phyloP scores from a whole-genome alignment of 2,329 filamentous ascomycete genomes.

The Botryosphaeria dothidea region DNA sequence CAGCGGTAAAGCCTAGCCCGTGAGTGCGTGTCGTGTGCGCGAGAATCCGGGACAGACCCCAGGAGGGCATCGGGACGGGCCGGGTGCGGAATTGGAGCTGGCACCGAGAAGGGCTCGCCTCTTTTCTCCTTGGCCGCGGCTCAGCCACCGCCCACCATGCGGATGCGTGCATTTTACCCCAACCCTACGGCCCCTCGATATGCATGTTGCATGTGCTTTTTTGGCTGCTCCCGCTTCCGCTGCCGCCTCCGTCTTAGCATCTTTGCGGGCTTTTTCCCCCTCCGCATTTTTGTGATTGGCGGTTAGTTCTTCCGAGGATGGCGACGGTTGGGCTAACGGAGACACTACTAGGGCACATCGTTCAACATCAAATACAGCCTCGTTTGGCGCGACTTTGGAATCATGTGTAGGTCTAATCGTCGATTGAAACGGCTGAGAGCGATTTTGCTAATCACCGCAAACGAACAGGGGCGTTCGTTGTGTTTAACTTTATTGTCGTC shows the following conservation, averaged over 20 bases:
- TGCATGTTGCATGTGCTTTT: neutral
- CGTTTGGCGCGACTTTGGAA: conserved; percentile 67
- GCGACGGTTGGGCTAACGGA: neutral
- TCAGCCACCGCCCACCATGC: conserved; percentile 11
- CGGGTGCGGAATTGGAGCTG: conserved; percentile 15
- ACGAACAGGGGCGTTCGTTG: conserved; percentile 51
- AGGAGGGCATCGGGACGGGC: conserved; percentile 16
- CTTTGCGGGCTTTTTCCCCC: neutral
- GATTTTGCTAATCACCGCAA: neutral
- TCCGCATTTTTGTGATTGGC: too few species aligned
- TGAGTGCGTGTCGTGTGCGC: neutral
- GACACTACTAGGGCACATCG: conserved; percentile 29
- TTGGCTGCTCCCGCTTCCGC: neutral
- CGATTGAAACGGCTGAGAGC: conserved; percentile 5
- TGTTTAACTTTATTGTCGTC: conserved; percentile 63
- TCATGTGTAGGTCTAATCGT: conserved; percentile 50
- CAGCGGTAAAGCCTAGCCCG: neutral
- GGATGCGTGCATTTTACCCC: neutral
- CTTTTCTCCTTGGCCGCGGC: neutral
- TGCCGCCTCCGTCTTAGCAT: neutral
- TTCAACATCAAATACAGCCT: conserved; percentile 64
- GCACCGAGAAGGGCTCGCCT: neutral
- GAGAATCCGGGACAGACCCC: conserved; percentile 8
- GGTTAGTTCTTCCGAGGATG: neutral
- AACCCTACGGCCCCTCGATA: too few species aligned